Base-by-base conservation (phyloP, 169 alveolate species). In the Theileria orientalis region DNA sequence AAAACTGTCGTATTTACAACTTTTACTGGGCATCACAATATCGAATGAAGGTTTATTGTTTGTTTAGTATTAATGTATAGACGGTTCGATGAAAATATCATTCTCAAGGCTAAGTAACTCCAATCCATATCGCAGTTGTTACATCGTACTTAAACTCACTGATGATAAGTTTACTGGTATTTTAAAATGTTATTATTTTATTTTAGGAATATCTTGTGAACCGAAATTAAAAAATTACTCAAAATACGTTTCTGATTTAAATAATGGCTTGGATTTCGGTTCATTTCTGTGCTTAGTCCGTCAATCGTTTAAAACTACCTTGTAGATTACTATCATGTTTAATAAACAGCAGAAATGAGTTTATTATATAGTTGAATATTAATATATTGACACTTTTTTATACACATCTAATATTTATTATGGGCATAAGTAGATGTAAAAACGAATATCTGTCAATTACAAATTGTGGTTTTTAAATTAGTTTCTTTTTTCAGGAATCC, bases 241-340 rank as follows among this genome's bases (percentile, higher is more conserved):
- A 30, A 32, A 23, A 32, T 61, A 52, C 7, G 61, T 69, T 9
- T 9, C n/a, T 27, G 74, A 77, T 30, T 42, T 77, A 3, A 69
- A 77, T 41, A 49, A 70, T 11, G 77, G 86, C 19, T 30, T 77
- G 44, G 75, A 30, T 1, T 60, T 77, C 19, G 86, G 86, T 9
- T 42, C 47, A 30, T 77, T 77, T 63, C 14, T 77, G 11, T 69
- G 80, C 69, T 29, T n/a, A 21, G 42, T 73, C 14, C 70, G 83
- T 3, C 27, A 73, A 25, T 23, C 76, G 25, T 62, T 73, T 67
- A 73, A 61, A 40, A 32, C 35, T 21, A 19, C 37, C 37, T 56
- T 56, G 37, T 27, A 25, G 21, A 6, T n/a, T 21, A 49, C 60
- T 5, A 21, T n/a, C n/a, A n/a, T n/a, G n/a, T n/a, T n/a, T n/a